Conservation (phyloP, 2,329 filamentous ascomycete genomes). For the Penicillium sumatraense region DNA sequence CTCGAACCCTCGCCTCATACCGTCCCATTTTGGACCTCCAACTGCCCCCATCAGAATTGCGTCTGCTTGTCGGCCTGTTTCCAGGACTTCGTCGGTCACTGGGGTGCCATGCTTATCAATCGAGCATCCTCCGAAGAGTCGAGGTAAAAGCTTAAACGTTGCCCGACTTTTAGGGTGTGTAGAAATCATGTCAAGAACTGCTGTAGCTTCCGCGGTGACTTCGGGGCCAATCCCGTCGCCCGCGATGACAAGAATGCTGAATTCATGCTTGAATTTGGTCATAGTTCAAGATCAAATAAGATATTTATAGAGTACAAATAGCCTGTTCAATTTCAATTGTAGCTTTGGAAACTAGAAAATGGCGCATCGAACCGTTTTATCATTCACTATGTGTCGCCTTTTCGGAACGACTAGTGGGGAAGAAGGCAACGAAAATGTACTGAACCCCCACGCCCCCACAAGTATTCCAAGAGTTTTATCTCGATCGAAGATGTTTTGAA, state of each 20-base stretch:
- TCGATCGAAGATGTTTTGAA: no score
- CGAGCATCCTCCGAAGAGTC: slow-evolving; percentile 76
- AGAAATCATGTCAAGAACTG: neutral
- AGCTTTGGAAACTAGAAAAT: neutral
- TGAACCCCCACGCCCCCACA: neutral
- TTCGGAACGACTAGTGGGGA: neutral
- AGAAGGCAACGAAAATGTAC: neutral
- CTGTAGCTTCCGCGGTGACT: neutral
- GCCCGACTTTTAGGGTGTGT: neutral
- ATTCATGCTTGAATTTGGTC: neutral
- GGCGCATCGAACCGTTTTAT: neutral
- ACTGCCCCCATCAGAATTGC: slow-evolving; percentile 84
- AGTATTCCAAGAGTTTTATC: no score
- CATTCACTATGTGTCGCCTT: neutral
- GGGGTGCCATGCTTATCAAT: slow-evolving; percentile 76
- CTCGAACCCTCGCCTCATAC: slow-evolving; percentile 63
- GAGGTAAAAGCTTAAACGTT: neutral
- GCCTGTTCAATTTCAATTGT: neutral
- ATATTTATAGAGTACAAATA: no score
- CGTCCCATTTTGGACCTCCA: slow-evolving; percentile 82
- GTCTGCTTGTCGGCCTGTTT: slow-evolving; percentile 74
- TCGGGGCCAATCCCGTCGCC: neutral
- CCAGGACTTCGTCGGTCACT: slow-evolving; percentile 74
- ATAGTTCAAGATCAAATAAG: neutral
- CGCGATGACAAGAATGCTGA: neutral